A percentile compares a stretch with the other conserved stretches of the same genome.
These are phyloP conservation scores for Monosporascus sp. DNA, from an alignment of 2,329 filamentous ascomycete species.

Conservation along the genomic window DNA sequence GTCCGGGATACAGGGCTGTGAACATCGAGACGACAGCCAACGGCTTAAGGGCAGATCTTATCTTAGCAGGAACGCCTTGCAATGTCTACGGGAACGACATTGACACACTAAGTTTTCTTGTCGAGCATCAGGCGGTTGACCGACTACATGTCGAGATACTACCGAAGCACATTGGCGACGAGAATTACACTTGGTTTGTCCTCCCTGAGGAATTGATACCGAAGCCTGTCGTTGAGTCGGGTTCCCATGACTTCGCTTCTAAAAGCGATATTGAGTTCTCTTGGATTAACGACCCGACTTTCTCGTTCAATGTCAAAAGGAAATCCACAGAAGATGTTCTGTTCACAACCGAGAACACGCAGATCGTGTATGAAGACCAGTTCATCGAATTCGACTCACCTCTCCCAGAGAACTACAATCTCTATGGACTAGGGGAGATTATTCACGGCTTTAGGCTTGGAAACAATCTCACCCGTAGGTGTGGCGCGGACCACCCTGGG, in stretches of 20 bases:
- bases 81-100: constrained; percentile 76
- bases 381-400: constrained; percentile 67
- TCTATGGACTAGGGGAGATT: constrained; percentile 70
- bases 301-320: constrained; percentile 61
- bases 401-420: constrained; percentile 65
- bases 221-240: constrained; percentile 38
- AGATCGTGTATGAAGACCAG: constrained; percentile 69
- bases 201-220: constrained; percentile 59
- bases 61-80: constrained; percentile 64
- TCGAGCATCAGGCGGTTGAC: constrained; percentile 61
- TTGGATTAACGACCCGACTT: constrained; percentile 50
- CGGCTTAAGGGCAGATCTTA: constrained; percentile 64
- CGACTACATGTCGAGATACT: constrained; percentile 66
- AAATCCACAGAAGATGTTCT: constrained; percentile 57
- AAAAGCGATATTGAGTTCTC: constrained; percentile 50
- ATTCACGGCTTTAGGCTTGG: constrained; percentile 68
- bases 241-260: constrained; percentile 38
- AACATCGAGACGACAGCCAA: constrained; percentile 47
- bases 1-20: constrained; percentile 63
- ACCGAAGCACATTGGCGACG: constrained; percentile 55
- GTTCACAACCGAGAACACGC: constrained; percentile 59
- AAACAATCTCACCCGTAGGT: constrained; percentile 61
- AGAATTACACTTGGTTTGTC: constrained; percentile 62
- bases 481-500: too few species aligned
- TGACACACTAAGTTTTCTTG: constrained; percentile 56